A percentile compares a stretch with the other conserved stretches of the same genome.
phyloP scores from a whole-genome alignment of 2,329 filamentous ascomycete species.

The Trichoderma hamatum region DNA sequence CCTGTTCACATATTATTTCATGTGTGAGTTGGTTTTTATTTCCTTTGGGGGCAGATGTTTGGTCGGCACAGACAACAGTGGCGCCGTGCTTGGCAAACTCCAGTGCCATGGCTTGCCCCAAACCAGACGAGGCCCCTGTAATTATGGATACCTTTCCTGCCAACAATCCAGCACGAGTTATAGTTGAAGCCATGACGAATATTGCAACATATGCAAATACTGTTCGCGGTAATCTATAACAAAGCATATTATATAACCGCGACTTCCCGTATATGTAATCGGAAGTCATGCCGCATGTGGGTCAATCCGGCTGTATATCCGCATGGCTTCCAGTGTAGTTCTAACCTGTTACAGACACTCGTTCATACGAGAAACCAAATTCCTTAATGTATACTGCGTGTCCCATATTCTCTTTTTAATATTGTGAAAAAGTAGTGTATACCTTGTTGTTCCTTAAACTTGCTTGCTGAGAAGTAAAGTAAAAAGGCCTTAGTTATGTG shows the following conservation, averaged over 20 bases:
- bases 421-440: too few species aligned
- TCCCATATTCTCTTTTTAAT: too few species aligned
- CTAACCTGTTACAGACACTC: not conserved
- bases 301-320: not conserved
- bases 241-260: too few species aligned
- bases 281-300: not conserved
- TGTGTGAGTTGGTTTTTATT: not conserved
- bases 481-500: not conserved
- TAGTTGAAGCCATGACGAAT: not conserved
- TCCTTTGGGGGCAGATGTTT: not conserved
- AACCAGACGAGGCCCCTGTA: constrained; percentile 4
- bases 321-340: not conserved
- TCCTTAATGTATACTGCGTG: too few species aligned
- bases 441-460: not conserved
- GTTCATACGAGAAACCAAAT: too few species aligned
- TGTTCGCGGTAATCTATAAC: not conserved
- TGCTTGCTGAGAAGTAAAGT: not conserved
- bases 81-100: constrained; percentile 7
- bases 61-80: not conserved
- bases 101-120: constrained; percentile 2
- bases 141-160: not conserved
- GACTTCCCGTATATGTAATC: not conserved
- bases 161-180: not conserved
- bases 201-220: not conserved
- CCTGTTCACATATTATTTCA: not conserved